Conservation (phyloP, 2,329 filamentous ascomycete species). For the Talaromyces sp. region DNA sequence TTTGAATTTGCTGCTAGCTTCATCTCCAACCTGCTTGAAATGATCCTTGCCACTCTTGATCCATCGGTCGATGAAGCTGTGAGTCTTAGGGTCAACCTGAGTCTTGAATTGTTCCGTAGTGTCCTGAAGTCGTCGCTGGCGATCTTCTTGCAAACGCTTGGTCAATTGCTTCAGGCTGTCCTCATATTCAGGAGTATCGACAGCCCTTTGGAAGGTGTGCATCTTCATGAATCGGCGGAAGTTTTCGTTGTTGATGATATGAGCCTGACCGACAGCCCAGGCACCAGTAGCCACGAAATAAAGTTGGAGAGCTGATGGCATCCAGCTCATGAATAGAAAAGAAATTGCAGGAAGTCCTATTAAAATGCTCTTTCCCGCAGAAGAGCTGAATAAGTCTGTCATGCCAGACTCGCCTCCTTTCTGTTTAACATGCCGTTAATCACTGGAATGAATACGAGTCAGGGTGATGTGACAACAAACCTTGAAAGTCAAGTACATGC, state of each 20-base stretch:
- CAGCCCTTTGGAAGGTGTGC: slow-evolving; percentile 11
- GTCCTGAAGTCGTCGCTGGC: background rate
- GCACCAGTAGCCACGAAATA: slow-evolving; percentile 58
- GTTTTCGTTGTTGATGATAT: slow-evolving; percentile 42
- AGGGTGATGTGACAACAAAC: slow-evolving; percentile 45
- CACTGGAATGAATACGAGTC: background rate
- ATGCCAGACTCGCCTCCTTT: slow-evolving; percentile 43
- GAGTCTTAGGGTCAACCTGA: slow-evolving; percentile 6
- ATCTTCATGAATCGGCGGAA: slow-evolving; percentile 37
- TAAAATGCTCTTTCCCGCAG: slow-evolving; percentile 38
- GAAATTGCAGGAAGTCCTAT: slow-evolving; percentile 57
- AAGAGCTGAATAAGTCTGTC: slow-evolving; percentile 33
- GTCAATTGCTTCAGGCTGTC: background rate
- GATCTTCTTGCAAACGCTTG: background rate
- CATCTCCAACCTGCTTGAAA: slow-evolving; percentile 24
- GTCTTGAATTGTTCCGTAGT: background rate
- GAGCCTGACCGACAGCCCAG: slow-evolving; percentile 48
- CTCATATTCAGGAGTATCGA: background rate
- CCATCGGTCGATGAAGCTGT: slow-evolving; percentile 40
- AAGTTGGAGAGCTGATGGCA: slow-evolving; percentile 62
- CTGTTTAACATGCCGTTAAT: slow-evolving; percentile 21
- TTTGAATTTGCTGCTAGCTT: slow-evolving; percentile 25
- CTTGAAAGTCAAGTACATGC: slow-evolving; percentile 62
- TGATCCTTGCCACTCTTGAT: slow-evolving; percentile 36
- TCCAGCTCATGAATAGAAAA: slow-evolving; percentile 56